phyloP scores from a whole-genome alignment of 306 rosid species.

The Ochetophila trinervis region DNA sequence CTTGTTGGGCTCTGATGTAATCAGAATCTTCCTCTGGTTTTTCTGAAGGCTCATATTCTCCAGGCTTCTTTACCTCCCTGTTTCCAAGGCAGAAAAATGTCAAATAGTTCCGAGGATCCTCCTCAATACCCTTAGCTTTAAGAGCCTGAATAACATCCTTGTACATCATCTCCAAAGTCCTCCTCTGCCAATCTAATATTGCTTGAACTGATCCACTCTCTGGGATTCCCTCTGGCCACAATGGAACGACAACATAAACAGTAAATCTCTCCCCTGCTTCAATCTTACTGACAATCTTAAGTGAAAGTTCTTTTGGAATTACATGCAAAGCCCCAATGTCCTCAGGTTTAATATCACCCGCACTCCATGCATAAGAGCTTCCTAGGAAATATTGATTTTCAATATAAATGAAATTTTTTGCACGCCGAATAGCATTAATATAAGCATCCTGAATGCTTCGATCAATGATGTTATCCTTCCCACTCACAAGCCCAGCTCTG shows the following conservation, averaged over 20 bases:
- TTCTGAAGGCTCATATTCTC: conserved; percentile 44
- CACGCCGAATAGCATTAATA: conserved; percentile 46
- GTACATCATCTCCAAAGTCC: conserved; percentile 54
- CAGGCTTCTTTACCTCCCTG: conserved; percentile 40
- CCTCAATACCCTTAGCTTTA: conserved; percentile 29
- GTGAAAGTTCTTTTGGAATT: conserved; percentile 51
- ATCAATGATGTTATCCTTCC: conserved; percentile 52
- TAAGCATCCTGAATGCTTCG: conserved; percentile 54
- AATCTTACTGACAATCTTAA: conserved; percentile 43
- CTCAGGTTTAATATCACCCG: conserved; percentile 35
- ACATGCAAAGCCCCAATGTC: conserved; percentile 42
- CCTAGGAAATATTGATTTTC: conserved; percentile 56
- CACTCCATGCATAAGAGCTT: conserved; percentile 46
- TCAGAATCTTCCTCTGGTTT: conserved; percentile 33
- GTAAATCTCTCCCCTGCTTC: conserved; percentile 45
- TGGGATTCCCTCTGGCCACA: conserved; percentile 57
- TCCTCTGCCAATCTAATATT: conserved; percentile 52
- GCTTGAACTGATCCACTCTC: conserved; percentile 50
- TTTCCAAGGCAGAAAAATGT: conserved; percentile 53
- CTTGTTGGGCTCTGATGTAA: conserved; percentile 37
- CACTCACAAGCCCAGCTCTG: conserved; percentile 44
- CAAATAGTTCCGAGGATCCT: conserved; percentile 43
- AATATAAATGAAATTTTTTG: conserved; percentile 49
- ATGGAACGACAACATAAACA: conserved; percentile 42
- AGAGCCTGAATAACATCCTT: conserved; percentile 31